Conservation (phyloP, 192 early-diverging fungal genomes). For the Anaeromyces robustus region DNA sequence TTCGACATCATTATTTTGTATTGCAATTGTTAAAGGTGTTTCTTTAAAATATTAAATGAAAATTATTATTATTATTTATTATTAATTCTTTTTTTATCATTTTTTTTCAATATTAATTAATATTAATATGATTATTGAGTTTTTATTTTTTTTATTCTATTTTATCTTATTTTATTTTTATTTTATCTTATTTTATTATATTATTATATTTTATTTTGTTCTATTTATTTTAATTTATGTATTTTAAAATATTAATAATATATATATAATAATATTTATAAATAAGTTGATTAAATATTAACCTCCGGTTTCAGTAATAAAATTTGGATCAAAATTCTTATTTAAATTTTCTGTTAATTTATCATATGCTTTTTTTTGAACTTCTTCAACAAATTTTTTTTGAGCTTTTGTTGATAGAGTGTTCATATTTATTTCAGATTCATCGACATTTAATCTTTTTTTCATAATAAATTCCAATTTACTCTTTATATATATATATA, state of each 20-base stretch:
- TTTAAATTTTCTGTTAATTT: not conserved
- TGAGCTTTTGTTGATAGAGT: not conserved
- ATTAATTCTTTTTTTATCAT: too few species aligned
- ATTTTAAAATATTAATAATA: too few species aligned
- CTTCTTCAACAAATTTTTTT: not conserved
- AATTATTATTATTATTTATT: too few species aligned
- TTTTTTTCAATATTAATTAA: too few species aligned
- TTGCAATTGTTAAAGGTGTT: not conserved
- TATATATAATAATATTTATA: too few species aligned
- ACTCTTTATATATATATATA: not conserved
- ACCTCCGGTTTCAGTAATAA: not conserved
- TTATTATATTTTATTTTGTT: too few species aligned
- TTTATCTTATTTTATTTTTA: too few species aligned
- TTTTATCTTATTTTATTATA: too few species aligned
- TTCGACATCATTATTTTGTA: not conserved
- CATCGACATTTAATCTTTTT: not conserved
- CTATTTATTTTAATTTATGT: too few species aligned
- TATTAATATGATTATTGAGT: too few species aligned
- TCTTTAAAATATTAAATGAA: not conserved
- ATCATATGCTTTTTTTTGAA: not conserved
- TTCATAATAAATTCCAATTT: not conserved
- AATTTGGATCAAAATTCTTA: not conserved
- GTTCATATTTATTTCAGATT: not conserved
- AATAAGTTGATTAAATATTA: not conserved
- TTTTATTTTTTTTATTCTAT: too few species aligned